Evolutionary conservation across 768 basidiomycete genomes (phyloP), one percentile per base, ranked within the genome.

Genomic region (Auriscalpium orientale): DNA sequence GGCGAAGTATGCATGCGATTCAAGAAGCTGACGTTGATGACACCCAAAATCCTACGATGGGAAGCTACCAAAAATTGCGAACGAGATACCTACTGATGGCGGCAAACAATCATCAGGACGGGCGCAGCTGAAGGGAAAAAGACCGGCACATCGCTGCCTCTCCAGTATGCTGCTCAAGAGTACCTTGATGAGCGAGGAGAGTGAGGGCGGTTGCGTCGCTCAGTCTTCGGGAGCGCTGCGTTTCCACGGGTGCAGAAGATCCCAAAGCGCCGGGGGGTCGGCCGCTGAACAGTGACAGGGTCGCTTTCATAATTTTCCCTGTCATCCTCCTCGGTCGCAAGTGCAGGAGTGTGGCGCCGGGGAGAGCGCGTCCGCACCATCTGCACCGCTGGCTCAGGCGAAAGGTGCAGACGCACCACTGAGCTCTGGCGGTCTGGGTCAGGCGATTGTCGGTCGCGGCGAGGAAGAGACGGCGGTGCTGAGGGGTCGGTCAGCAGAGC

Each of bases 381-480:
- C 50, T 50, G 49, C 45, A 53, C 53, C 38, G 49, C 20, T 22
- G 37, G n/a, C 51, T 62, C 60, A 21, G 28, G 52, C 59, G 55
- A 18, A 33, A 18, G 38, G 45, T n/a, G 4, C 21, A 43, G 36
- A 55, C 35, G 46, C 60, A 55, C 56, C 60, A 58, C 59, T 52
- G 47, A n/a, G 50, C 54, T 28, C 18, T 44, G 54, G 46, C 58
- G 58, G 45, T 58, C 36, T 33, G 57, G 51, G 20, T 58, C 58
- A 44, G 28, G 28, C 28, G 28, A 28, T 7, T 28, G 28, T 28
- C 46, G 57, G 48, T 58, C 48, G 18, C 59, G 55, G 55, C 53
- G 55, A 50, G 61, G 61, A 49, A 60, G 44, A 37, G 54, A 54
- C n/a, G 58, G 34, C 37, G 61, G 61, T 37, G 61, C 61, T 62